Conservation (phyloP, 805 yeast species). For the Wickerhamiella siamensis region DNA sequence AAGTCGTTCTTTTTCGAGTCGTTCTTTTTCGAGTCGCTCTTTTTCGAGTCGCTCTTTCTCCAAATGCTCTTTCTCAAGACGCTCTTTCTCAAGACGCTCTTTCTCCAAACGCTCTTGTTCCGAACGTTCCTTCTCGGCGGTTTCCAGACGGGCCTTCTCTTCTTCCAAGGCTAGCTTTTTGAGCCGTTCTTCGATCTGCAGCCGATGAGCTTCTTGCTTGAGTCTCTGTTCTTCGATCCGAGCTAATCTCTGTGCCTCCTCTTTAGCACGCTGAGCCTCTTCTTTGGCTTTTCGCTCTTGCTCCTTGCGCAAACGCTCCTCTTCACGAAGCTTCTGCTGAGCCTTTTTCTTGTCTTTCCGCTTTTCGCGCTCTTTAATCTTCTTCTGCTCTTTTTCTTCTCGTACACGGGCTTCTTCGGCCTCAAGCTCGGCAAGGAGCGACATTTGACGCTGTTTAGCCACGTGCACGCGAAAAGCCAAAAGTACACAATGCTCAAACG, state of each 20-base stretch:
- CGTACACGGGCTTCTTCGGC: constrained; percentile 20
- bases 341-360: constrained; percentile 30
- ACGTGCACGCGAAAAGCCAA: constrained; percentile 66
- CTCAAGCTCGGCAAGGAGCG: constrained; percentile 25
- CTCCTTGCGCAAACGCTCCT: constrained; percentile 24
- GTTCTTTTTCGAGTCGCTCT: constrained; percentile 19
- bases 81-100: neutral
- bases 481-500: constrained; percentile 59
- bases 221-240: constrained; percentile 19
- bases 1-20: constrained; percentile 2
- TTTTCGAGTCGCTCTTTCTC: constrained; percentile 6
- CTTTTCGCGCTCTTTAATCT: constrained; percentile 28
- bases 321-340: constrained; percentile 27
- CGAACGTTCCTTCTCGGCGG: constrained; percentile 17
- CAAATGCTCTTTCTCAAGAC: constrained; percentile 5
- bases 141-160: constrained; percentile 18
- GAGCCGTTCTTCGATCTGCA: constrained; percentile 21
- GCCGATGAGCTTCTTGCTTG: constrained; percentile 20
- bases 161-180: constrained; percentile 21
- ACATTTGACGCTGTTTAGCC: constrained; percentile 47
- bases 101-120: constrained; percentile 3
- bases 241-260: constrained; percentile 13
- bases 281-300: constrained; percentile 23
- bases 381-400: constrained; percentile 24
- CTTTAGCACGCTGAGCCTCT: constrained; percentile 18